Evolutionary conservation across 75 land plant species (phyloP), one percentile per base, ranked within the genome.

Genomic region (Isoetes taiwanensis): DNA sequence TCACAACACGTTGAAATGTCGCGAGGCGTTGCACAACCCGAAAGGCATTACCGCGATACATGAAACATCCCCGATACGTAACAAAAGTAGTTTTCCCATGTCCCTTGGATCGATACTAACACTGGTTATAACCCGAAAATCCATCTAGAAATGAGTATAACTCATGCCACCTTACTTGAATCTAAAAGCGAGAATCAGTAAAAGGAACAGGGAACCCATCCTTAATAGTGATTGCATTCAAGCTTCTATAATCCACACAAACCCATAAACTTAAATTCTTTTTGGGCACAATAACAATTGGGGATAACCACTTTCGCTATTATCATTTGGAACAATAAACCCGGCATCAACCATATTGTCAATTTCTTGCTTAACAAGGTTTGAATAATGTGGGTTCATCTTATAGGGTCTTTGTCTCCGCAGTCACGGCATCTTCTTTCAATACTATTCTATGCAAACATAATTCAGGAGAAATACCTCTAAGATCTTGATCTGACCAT

Each of bases 81-180:
- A 31, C 30, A 23, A 52, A 52, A 2, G 54, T 24, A 21, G 54
- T 52, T 24, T 52, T 2, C 12, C 25, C 54, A 11, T 17, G 12
- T 52, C 54, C 12, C 30, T 24, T 1, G n/a, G 24, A 23, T 16
- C 25, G 14, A 24, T 24, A 25, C 11, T 6, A 20, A 42, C 43
- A n/a, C 21, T 42, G 17, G 30, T 42, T 42, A 25, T 41, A 42
- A 19, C 52, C 14, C 3, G 28, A 24, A 27, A 61, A 61, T 1
- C 63, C 54, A 61, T 42, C 30, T 52, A 61, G 14, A 28, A 61
- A 61, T 8, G 54, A 26, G 12, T 61, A 61, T n/a, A 61, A 42
- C 31, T 61, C 50, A 19, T 41, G 3, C 25, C 53, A 48, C 2
- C 32, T 52, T 25, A 61, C 30, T 35, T 19, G n/a, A 11, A 41